A percentile compares a stretch with the other conserved stretches of the same genome.
Evolutionary conservation across 495 filamentous ascomycete species (phyloP).

Genomic region (Xylona heveae): DNA sequence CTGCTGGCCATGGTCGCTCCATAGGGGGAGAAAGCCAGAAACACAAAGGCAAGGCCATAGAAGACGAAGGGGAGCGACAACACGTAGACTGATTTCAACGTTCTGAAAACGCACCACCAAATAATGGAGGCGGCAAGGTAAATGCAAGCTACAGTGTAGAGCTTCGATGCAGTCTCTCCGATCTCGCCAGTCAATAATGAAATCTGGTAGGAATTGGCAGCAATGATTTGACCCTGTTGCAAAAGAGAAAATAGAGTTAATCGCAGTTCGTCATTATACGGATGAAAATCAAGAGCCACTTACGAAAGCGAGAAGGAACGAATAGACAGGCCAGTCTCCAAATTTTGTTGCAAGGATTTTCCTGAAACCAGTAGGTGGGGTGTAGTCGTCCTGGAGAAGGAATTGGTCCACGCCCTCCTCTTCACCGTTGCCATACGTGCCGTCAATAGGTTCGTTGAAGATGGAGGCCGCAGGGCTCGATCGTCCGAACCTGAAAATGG

Average conservation of each 20-base stretch:
- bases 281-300: conserved; percentile 3
- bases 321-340: conserved; percentile 52
- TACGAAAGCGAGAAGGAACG: conserved; percentile 42
- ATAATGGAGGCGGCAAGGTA: conserved; percentile 36
- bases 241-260: no score
- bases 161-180: conserved; percentile 33
- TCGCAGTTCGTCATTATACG: no score
- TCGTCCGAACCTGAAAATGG: neutral
- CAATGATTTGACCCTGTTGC: conserved; percentile 37
- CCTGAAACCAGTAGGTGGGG: conserved; percentile 41
- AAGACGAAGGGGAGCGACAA: conserved; percentile 37
- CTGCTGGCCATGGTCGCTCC: conserved; percentile 14
- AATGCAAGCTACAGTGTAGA: conserved; percentile 39
- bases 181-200: conserved; percentile 38
- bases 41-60: conserved; percentile 37
- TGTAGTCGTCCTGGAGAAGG: conserved; percentile 38
- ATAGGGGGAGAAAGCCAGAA: conserved; percentile 41
- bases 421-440: neutral
- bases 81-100: conserved; percentile 31
- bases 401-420: conserved; percentile 24
- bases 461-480: no score
- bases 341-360: conserved; percentile 18
- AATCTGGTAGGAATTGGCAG: conserved; percentile 47
- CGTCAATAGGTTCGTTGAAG: no score
- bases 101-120: conserved; percentile 41